Evolutionary conservation across 768 basidiomycete species (phyloP).

Genomic region (Xanthoconium stramineum): DNA sequence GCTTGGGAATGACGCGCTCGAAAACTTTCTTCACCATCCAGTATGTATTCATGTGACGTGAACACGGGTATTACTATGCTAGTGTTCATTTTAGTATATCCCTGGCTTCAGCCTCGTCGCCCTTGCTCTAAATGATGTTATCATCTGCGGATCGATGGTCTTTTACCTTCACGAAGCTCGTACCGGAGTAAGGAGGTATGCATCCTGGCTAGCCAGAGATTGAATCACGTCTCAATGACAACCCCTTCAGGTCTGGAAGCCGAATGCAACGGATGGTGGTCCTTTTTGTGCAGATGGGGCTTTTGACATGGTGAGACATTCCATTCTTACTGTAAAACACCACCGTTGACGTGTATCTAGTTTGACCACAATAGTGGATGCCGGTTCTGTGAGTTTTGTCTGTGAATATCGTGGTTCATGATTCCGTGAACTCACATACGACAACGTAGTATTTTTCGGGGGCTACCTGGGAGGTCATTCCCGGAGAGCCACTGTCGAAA

Average conservation of each 20-base stretch:
- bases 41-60: neutral
- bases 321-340: too few relatives aligned
- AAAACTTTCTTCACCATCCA: neutral
- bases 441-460: too few relatives aligned
- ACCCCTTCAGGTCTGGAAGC: neutral
- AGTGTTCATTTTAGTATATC: neutral
- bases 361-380: too few relatives aligned
- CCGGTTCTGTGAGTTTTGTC: too few relatives aligned
- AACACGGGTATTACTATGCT: neutral
- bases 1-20: neutral
- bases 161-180: slow-evolving; percentile 1
- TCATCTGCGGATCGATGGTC: neutral
- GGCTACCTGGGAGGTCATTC: too few relatives aligned
- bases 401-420: too few relatives aligned
- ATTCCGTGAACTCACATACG: too few relatives aligned
- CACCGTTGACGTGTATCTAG: too few relatives aligned
- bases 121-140: neutral
- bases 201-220: neutral
- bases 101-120: neutral
- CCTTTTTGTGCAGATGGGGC: too few relatives aligned
- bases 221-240: neutral
- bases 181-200: neutral
- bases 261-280: neutral
- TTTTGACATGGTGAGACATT: neutral
- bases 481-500: too few relatives aligned